These are phyloP conservation scores for Aspergillus tubingensis DNA, from an alignment of 2,329 filamentous ascomycete genomes.

Conservation along the genomic window DNA sequence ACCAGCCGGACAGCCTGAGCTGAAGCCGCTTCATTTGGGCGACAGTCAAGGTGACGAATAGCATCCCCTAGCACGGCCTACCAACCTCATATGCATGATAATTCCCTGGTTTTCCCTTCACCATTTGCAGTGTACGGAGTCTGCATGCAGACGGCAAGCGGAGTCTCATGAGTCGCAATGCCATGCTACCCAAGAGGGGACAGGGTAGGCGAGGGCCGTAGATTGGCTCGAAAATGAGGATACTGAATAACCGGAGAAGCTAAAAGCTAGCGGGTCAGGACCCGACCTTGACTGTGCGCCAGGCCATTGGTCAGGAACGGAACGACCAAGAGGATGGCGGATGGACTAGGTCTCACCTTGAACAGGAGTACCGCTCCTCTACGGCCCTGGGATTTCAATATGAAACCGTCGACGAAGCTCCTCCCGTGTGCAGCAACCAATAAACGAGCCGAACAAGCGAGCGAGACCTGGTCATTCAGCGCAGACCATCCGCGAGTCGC, in stretches of 20 bases:
- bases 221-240: slow-evolving; percentile 15
- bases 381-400: slow-evolving; percentile 17
- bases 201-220: neutral
- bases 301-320: slow-evolving; percentile 16
- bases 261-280: neutral
- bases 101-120: neutral
- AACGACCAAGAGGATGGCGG: slow-evolving; percentile 14
- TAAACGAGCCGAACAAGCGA: neutral
- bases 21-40: neutral
- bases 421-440: slow-evolving; percentile 15
- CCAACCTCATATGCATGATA: neutral
- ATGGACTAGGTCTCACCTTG: slow-evolving; percentile 26
- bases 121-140: neutral
- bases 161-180: neutral
- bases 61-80: neutral
- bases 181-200: neutral
- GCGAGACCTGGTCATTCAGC: neutral
- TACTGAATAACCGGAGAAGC: slow-evolving; percentile 9
- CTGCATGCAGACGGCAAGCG: neutral
- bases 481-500: slow-evolving; percentile 3
- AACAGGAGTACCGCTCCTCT: slow-evolving; percentile 14
- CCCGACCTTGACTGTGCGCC: neutral
- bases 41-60: neutral
- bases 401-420: slow-evolving; percentile 22
- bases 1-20: neutral